Base-by-base conservation (phyloP, 768 basidiomycete species). In the Pleurotus cornucopiae region DNA sequence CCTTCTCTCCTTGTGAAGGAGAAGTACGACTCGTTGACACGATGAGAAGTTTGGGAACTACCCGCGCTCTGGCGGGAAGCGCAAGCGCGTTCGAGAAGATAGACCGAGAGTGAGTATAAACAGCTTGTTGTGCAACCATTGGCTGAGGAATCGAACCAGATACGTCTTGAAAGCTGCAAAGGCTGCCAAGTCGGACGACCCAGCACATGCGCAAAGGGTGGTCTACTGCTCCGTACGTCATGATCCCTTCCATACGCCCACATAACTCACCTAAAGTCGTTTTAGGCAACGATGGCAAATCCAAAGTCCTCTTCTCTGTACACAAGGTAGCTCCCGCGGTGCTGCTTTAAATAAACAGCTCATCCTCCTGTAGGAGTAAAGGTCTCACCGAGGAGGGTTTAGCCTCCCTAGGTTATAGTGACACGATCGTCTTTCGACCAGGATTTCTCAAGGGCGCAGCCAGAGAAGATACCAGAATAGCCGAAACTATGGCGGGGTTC, bases 121-220 rank as follows among this genome's bases (percentile, higher is more conserved):
- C 20, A 11, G 30, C 30, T 9, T 9, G 2, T 34, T 9, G 7
- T 34, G 11, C 6, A 34, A 34, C 30, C 30, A 3, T 4, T 25
- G 30, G 7, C 30, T 34, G 11, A 34, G 30, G 11, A 34, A 34
- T 34, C 4, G 44, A 56, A 40, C 38, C 52, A 87, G 88, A 66
- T 89, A 89, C 63, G 88, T 91, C n/a, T 67, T 91, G 46, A 82
- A 83, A 51, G 85, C 86, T 6, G 90, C 88, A 9, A 74, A 78
- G 49, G 85, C 79, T 16, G 89, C 89, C 3, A 83, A 77, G 62
- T 66, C 73, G 9, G 69, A 76, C 25, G 77, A 77, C 47, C 69
- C 77, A 11, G 48, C 58, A 18, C 70, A 73, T 54, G 55, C 70
- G 3, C 91, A 92, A 61, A 77, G 82, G 0, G 62, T 92, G 11